phyloP scores from a whole-genome alignment of 2,329 filamentous ascomycete species.

The Alternaria arbusti region DNA sequence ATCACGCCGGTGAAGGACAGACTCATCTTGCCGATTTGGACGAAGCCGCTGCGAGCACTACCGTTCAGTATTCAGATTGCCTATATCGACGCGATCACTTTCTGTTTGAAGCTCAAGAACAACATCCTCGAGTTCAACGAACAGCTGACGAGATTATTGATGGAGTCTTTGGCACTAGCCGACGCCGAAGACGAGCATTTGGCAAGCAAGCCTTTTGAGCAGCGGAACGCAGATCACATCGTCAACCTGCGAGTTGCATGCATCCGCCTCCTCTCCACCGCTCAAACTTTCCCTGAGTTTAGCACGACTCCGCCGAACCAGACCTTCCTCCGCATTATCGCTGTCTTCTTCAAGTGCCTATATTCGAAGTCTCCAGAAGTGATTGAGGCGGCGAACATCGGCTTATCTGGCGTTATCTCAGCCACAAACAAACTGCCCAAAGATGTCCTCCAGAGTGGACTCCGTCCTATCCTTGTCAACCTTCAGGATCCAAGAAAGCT shows the following conservation, averaged over 20 bases:
- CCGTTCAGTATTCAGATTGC: conserved; percentile 96
- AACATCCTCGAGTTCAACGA: conserved; percentile 94
- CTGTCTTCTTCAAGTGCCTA: conserved; percentile 96
- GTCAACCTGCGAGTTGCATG: conserved; percentile 91
- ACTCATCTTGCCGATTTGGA: conserved; percentile 89
- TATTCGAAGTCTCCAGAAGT: conserved; percentile 93
- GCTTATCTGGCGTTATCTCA: conserved; percentile 83
- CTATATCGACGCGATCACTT: conserved; percentile 97
- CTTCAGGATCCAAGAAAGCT: conserved; percentile 92
- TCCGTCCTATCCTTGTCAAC: conserved; percentile 95
- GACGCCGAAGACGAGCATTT: conserved; percentile 94
- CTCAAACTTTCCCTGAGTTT: conserved; percentile 92
- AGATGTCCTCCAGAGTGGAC: conserved; percentile 89
- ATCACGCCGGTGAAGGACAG: conserved; percentile 89
- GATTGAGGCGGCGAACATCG: conserved; percentile 90
- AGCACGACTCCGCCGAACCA: conserved; percentile 74
- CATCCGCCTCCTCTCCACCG: conserved; percentile 88
- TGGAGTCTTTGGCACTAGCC: conserved; percentile 91
- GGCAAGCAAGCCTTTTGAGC: conserved; percentile 84
- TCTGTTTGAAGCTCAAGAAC: conserved; percentile 86
- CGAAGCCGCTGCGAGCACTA: conserved; percentile 89
- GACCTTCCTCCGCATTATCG: conserved; percentile 72
- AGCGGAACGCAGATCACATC: conserved; percentile 94
- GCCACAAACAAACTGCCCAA: conserved; percentile 93
- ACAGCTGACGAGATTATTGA: conserved; percentile 83